These are phyloP conservation scores for Rosa chinensis DNA, from an alignment of 306 rosid genomes.

Conservation along the genomic window DNA sequence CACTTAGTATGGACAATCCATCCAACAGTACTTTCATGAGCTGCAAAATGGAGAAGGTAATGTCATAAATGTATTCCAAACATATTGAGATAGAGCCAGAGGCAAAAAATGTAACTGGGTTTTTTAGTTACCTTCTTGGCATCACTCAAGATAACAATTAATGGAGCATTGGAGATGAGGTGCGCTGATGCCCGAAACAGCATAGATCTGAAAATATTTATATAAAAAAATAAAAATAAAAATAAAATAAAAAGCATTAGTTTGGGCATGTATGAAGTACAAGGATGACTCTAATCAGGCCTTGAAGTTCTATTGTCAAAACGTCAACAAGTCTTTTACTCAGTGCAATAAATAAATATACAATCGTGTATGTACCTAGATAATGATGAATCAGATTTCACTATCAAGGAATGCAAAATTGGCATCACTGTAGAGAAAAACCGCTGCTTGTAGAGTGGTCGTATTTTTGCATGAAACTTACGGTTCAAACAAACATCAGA, in stretches of 20 bases:
- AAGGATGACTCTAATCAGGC: slow-evolving; percentile 10
- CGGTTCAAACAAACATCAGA: slow-evolving; percentile 80
- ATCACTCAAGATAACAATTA: slow-evolving; percentile 62
- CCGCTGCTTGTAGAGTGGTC: slow-evolving; percentile 95
- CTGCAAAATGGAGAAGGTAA: slow-evolving; percentile 53
- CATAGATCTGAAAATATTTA: slow-evolving; percentile 48
- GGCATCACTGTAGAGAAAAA: slow-evolving; percentile 82
- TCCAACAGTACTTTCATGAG: slow-evolving; percentile 72
- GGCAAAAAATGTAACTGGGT: not conserved
- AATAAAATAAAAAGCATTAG: slow-evolving; percentile 20
- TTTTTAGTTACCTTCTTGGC: slow-evolving; percentile 63
- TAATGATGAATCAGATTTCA: slow-evolving; percentile 50
- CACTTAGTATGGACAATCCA: slow-evolving; percentile 60
- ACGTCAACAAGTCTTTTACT: not conserved
- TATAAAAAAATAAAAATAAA: not conserved
- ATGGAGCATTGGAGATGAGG: slow-evolving; percentile 67
- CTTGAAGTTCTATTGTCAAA: slow-evolving; percentile 10
- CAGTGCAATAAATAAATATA: slow-evolving; percentile 14
- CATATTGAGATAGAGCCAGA: not conserved
- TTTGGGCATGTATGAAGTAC: slow-evolving; percentile 18
- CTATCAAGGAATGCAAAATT: slow-evolving; percentile 61
- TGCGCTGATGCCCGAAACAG: slow-evolving; percentile 70
- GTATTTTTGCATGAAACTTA: slow-evolving; percentile 61
- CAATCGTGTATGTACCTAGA: slow-evolving; percentile 52
- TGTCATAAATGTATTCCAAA: slow-evolving; percentile 21